Evolutionary conservation across 1,284 basidiomycete species (phyloP), one percentile per base, ranked within the genome.

Genomic region (Trichosporon ovoides): DNA sequence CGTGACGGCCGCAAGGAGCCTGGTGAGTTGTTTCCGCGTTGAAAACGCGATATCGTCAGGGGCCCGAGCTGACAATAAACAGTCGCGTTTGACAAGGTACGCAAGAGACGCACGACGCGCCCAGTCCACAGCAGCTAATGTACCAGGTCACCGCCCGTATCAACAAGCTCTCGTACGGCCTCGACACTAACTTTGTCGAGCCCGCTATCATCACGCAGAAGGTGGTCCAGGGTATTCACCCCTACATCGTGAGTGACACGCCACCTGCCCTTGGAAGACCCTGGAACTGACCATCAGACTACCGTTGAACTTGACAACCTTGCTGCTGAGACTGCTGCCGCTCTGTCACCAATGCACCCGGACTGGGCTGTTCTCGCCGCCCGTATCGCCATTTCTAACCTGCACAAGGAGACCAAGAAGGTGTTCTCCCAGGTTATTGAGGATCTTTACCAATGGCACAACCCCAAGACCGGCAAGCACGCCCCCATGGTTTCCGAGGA

Each of bases 371-470:
- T 98, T 61, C 89, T 99, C 59, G 96, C 96, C 13, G 96, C 96
- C 14, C 91, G 96, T 66, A 60, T 60, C 11, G 95, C 95, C 61
- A 95, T 99, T 72, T 96, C 92, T 62, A 99, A 98, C 79, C 81
- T 98, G 20, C 96, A 99, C 84, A 98, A 99, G 77, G 95, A 98
- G 80, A 98, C 96, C 35, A 95, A 92, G 81, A 98, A 98, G 82
- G 88, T 81, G 68, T 98, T 99, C 76, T 93, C 91, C 14, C 84
- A 87, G 66, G 94, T 98, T 63, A 84, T 98, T 70, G 84, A 85
- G 65, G 93, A 97, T 74, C 81, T 99, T 53, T 93, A 96, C 77
- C 81, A 85, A 56, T 98, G 95, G 81, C 90, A 97, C 63, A 98
- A 98, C 79, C 96, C 96, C 56, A 98, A 96, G 83, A 99, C 95